phyloP scores from a whole-genome alignment of 495 filamentous ascomycete species.

The Sabuloglossum arenarium region DNA sequence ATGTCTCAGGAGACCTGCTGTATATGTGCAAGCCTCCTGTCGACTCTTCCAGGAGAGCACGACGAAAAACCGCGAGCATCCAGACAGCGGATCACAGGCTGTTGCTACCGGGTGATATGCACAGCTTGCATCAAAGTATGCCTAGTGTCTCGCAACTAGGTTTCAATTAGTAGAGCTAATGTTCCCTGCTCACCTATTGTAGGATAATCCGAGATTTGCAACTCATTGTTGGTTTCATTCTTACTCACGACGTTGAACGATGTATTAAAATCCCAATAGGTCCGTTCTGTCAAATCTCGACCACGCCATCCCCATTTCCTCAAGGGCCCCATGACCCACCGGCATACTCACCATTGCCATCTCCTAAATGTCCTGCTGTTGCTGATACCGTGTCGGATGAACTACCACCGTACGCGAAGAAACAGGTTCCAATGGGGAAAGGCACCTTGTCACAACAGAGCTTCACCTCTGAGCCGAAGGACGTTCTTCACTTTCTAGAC shows the following conservation, averaged over 20 bases:
- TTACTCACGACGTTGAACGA: not conserved
- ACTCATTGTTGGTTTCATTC: conserved; percentile 33
- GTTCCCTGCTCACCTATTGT: not conserved
- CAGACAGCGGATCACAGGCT: conserved; percentile 32
- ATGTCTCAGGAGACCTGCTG: conserved; percentile 29
- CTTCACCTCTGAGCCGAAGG: conserved; percentile 19
- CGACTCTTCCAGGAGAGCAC: conserved; percentile 19
- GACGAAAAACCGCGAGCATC: conserved; percentile 31
- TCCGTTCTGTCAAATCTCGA: conserved; percentile 34
- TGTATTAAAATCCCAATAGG: conserved; percentile 9
- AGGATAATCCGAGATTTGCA: conserved; percentile 47
- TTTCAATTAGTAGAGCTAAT: not conserved
- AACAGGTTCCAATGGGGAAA: conserved; percentile 10
- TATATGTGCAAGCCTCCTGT: conserved; percentile 40
- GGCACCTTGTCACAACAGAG: conserved; percentile 10
- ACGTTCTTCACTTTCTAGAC: conserved; percentile 48
- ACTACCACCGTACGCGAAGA: conserved; percentile 20
- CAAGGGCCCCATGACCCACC: conserved; percentile 32
- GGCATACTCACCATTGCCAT: conserved; percentile 26
- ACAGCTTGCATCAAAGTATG: conserved; percentile 39
- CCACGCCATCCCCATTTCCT: conserved; percentile 27
- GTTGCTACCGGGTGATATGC: conserved; percentile 49
- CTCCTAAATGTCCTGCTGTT: not conserved
- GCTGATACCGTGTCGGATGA: not conserved
- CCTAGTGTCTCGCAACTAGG: not conserved